Conservation (phyloP, 805 yeast genomes). For the Metschnikowia dekortorum region DNA sequence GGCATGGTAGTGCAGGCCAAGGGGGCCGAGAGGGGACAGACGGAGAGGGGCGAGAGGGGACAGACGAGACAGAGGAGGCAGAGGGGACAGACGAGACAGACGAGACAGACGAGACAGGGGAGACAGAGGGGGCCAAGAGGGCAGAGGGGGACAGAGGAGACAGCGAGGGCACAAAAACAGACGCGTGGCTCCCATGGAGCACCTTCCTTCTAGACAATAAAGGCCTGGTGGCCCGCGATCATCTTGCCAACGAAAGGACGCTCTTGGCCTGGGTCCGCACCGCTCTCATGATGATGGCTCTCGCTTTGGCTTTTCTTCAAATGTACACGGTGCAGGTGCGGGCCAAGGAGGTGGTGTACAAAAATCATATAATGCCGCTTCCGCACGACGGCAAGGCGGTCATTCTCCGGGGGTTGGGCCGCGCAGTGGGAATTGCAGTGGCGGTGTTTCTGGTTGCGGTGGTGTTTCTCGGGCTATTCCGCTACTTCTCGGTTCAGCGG, state of each 20-base stretch:
- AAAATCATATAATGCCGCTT: background rate
- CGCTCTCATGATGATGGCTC: conserved; percentile 51
- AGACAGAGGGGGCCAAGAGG: too few species aligned
- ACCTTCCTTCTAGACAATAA: conserved; percentile 21
- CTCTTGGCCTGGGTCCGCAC: conserved; percentile 64
- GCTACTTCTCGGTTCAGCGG: conserved; percentile 12
- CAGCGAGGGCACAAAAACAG: too few species aligned
- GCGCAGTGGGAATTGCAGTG: conserved; percentile 10
- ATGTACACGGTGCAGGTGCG: conserved; percentile 41
- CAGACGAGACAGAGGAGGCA: too few species aligned
- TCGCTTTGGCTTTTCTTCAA: conserved; percentile 60
- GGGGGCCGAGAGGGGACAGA: too few species aligned
- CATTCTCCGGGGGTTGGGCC: conserved; percentile 4
- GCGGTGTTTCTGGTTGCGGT: conserved; percentile 9
- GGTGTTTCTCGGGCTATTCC: conserved; percentile 6
- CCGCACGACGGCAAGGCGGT: background rate
- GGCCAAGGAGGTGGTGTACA: conserved; percentile 9
- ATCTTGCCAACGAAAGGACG: conserved; percentile 60
- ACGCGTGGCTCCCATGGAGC: too few species aligned
- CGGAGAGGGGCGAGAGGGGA: too few species aligned
- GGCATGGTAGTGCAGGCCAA: background rate
- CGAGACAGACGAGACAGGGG: too few species aligned
- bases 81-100: background rate
- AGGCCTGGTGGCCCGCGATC: conserved; percentile 38
- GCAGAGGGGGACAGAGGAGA: too few species aligned